A percentile compares a stretch with the other conserved stretches of the same genome.
These are phyloP conservation scores for Cornus kousa DNA, from an alignment of 148 eudicot species.

Conservation along the genomic window DNA sequence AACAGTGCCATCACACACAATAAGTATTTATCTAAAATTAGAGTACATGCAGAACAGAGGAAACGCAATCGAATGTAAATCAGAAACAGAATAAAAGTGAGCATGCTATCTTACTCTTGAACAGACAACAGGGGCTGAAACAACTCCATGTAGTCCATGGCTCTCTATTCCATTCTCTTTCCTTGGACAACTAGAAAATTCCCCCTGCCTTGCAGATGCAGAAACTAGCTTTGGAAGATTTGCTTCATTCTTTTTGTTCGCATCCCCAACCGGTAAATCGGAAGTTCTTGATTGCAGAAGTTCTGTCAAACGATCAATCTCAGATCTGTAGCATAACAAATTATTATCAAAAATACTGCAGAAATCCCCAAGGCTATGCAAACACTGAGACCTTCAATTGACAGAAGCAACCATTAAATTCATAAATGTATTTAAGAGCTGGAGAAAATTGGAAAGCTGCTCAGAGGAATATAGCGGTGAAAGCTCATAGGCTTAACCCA, in stretches of 20 bases:
- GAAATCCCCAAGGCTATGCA: neutral
- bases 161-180: slow-evolving; percentile 28
- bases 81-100: neutral
- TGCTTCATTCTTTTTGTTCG: slow-evolving; percentile 26
- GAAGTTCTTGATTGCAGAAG: slow-evolving; percentile 52
- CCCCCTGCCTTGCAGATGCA: slow-evolving; percentile 27
- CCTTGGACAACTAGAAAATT: slow-evolving; percentile 14
- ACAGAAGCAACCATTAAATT: too few species aligned
- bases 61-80: neutral
- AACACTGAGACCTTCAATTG: too few species aligned
- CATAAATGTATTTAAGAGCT: neutral
- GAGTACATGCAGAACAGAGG: neutral
- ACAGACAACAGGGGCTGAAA: slow-evolving; percentile 41
- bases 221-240: slow-evolving; percentile 24
- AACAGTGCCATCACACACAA: neutral
- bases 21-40: neutral
- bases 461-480: too few species aligned
- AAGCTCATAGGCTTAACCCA: too few species aligned
- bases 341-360: slow-evolving; percentile 8
- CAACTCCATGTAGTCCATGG: slow-evolving; percentile 19
- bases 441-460: neutral
- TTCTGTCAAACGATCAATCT: slow-evolving; percentile 63
- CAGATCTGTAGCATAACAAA: slow-evolving; percentile 47
- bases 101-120: slow-evolving; percentile 42
- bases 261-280: slow-evolving; percentile 35